These are phyloP conservation scores for Aspergillus ochraceus DNA, from an alignment of 2,329 filamentous ascomycete genomes.

Conservation along the genomic window DNA sequence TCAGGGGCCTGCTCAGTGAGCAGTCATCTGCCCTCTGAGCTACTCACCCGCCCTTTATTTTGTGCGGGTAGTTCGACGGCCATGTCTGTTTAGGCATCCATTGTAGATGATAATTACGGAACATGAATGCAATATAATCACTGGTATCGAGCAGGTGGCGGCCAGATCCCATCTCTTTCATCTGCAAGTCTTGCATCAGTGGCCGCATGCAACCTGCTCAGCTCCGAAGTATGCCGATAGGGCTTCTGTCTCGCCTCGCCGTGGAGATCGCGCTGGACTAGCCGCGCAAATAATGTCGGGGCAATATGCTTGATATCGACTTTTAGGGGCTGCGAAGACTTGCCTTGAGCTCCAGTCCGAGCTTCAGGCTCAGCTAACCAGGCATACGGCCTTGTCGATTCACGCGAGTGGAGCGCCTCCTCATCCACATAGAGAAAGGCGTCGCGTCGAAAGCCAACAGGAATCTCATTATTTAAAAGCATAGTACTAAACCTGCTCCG, in stretches of 20 bases:
- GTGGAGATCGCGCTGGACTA: conserved; percentile 17
- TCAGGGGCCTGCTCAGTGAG: no score
- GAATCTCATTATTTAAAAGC: conserved; percentile 5
- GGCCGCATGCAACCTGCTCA: conserved; percentile 16
- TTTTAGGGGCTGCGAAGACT: conserved; percentile 12
- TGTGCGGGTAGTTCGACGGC: no score
- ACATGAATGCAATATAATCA: neutral
- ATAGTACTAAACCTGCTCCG: conserved; percentile 5
- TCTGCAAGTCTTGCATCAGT: neutral
- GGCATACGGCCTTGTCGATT: conserved; percentile 12
- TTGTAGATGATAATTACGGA: neutral
- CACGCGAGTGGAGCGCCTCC: conserved; percentile 14
- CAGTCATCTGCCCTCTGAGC: no score
- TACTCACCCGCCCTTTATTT: no score
- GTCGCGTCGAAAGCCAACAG: conserved; percentile 8
- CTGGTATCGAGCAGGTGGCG: conserved; percentile 9
- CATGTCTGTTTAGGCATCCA: no score
- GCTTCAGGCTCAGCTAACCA: conserved; percentile 14
- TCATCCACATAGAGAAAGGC: conserved; percentile 12
- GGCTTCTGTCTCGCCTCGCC: conserved; percentile 17
- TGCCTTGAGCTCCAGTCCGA: neutral
- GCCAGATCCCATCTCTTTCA: conserved; percentile 12
- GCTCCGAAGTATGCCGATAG: conserved; percentile 21
- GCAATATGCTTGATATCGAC: conserved; percentile 20
- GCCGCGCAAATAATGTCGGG: conserved; percentile 17